Percentiles rank a stretch among this genome's conserved stretches.
These are phyloP conservation scores for Claviceps cyperi DNA, from an alignment of 2,329 filamentous ascomycete species.

Conservation along the genomic window DNA sequence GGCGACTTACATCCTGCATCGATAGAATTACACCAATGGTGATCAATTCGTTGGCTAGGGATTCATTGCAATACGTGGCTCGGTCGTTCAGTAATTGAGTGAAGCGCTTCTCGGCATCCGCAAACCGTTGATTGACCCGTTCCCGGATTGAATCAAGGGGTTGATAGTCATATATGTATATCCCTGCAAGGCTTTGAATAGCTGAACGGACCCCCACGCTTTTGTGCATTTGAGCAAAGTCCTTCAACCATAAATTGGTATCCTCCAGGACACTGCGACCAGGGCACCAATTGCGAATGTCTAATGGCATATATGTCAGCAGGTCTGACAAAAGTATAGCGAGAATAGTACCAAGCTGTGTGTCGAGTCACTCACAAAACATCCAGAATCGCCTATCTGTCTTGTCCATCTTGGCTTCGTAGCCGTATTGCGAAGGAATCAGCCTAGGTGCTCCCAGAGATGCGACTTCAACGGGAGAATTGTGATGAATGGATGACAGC, in stretches of 20 bases:
- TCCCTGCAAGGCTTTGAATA: conserved; percentile 25
- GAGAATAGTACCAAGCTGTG: too few relatives aligned
- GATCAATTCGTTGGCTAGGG: conserved; percentile 19
- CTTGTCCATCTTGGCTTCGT: conserved; percentile 18
- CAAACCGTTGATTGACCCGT: conserved; percentile 20
- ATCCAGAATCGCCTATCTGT: conserved; percentile 20
- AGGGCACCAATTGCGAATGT: conserved; percentile 25
- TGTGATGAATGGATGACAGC: not conserved
- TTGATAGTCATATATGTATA: conserved; percentile 27
- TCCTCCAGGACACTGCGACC: conserved; percentile 23
- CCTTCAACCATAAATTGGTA: conserved; percentile 26
- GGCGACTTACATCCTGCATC: conserved; percentile 24
- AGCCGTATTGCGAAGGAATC: conserved; percentile 17
- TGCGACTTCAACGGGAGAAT: not conserved
- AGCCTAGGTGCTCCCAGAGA: conserved; percentile 6
- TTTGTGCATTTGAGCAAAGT: conserved; percentile 25
- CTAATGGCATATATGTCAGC: conserved; percentile 10
- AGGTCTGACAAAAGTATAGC: not conserved
- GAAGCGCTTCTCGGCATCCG: conserved; percentile 17
- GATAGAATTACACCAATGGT: conserved; percentile 23
- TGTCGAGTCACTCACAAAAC: conserved; percentile 17
- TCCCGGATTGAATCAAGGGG: conserved; percentile 17
- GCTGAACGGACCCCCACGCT: conserved; percentile 20
- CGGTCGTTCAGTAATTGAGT: conserved; percentile 15
- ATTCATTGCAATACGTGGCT: conserved; percentile 9